Conservation (phyloP, 2,329 filamentous ascomycete genomes). For the Fusarium oligoseptatum region DNA sequence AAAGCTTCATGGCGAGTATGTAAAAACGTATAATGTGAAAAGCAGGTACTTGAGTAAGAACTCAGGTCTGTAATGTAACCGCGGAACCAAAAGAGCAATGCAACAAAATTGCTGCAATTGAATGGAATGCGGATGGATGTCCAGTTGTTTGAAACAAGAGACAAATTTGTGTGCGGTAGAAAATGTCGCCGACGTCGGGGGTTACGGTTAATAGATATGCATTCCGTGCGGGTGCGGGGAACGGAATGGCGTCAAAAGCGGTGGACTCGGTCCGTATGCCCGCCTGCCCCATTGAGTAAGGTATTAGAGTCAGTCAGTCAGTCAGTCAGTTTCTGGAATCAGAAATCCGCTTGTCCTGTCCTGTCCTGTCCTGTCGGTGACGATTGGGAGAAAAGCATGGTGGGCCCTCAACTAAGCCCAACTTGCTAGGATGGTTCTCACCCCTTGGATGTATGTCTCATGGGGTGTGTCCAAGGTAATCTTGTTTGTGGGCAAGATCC, state of each 20-base stretch:
- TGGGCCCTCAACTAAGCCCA: slow-evolving; percentile 39
- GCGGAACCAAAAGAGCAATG: slow-evolving; percentile 25
- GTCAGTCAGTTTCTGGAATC: slow-evolving; percentile 11
- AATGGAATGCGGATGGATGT: slow-evolving; percentile 32
- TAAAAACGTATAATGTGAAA: slow-evolving; percentile 39
- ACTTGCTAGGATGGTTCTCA: slow-evolving; percentile 26
- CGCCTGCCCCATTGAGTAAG: slow-evolving; percentile 24
- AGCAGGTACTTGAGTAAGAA: slow-evolving; percentile 28
- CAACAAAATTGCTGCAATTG: slow-evolving; percentile 4
- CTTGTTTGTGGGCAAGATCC: slow-evolving; percentile 1
- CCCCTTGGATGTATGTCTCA: slow-evolving; percentile 13
- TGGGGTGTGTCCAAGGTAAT: slow-evolving; percentile 24
- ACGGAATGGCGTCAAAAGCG: slow-evolving; percentile 26
- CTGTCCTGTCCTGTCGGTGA: slow-evolving; percentile 20
- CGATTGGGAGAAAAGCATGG: slow-evolving; percentile 27
- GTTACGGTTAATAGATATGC: not conserved
- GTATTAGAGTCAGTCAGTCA: slow-evolving; percentile 17
- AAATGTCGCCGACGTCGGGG: slow-evolving; percentile 20
- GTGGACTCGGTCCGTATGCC: slow-evolving; percentile 28
- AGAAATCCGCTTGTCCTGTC: slow-evolving; percentile 26
- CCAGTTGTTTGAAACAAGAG: slow-evolving; percentile 16
- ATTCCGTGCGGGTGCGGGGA: slow-evolving; percentile 34
- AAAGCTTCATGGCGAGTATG: slow-evolving; percentile 69
- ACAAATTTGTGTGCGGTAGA: slow-evolving; percentile 22
- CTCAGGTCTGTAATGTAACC: slow-evolving; percentile 23